Evolutionary conservation across 2,329 filamentous ascomycete species (phyloP).

Genomic region (Ascochyta koolunga): DNA sequence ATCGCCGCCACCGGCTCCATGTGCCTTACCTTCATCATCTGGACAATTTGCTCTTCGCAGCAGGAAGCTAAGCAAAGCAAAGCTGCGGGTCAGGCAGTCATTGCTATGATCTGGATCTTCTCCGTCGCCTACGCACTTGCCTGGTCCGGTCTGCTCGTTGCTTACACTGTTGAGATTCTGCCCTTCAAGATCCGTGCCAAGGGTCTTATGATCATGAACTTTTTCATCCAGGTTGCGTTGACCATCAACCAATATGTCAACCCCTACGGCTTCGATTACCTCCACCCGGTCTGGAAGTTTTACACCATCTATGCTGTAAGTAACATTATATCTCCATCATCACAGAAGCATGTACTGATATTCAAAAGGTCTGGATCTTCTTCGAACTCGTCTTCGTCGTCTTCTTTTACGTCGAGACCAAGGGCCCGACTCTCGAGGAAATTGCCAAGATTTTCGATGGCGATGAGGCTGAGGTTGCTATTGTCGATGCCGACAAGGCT

Average conservation of each 20-base stretch:
- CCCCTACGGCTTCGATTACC: constrained; percentile 65
- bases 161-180: constrained; percentile 58
- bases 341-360: constrained; percentile 10
- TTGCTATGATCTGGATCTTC: constrained; percentile 60
- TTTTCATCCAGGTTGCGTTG: constrained; percentile 66
- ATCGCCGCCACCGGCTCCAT: constrained; percentile 50
- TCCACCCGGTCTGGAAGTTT: constrained; percentile 65
- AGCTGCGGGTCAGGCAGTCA: constrained; percentile 53
- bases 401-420: constrained; percentile 73
- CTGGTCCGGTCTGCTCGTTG: constrained; percentile 64
- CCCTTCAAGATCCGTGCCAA: constrained; percentile 58
- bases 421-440: constrained; percentile 73
- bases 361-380: constrained; percentile 60
- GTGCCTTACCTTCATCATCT: constrained; percentile 44
- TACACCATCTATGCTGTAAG: constrained; percentile 68
- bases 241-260: constrained; percentile 68
- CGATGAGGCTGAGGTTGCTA: constrained; percentile 56
- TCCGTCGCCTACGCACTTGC: constrained; percentile 61
- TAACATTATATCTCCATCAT: constrained; percentile 6
- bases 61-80: constrained; percentile 54
- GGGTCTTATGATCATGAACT: constrained; percentile 64
- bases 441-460: constrained; percentile 75
- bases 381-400: constrained; percentile 67
- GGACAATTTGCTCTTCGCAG: constrained; percentile 55
- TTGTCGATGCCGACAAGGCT: constrained; percentile 34